These are phyloP conservation scores for Entomortierella parvispora DNA, from an alignment of 192 early-diverging fungal species.

Conservation along the genomic window DNA sequence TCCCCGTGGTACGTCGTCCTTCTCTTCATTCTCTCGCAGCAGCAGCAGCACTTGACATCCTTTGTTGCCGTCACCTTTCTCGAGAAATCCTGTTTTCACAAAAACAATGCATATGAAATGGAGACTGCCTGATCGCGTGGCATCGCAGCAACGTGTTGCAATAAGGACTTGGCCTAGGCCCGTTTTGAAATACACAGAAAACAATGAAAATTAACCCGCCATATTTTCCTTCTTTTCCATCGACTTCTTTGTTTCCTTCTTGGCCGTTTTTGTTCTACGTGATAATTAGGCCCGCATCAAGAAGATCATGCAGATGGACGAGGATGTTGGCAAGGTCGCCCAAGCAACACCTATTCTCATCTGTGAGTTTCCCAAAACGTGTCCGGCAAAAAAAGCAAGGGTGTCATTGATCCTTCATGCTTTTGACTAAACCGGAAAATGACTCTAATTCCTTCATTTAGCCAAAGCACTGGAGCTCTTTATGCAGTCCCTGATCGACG, in stretches of 20 bases:
- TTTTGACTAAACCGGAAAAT: not conserved
- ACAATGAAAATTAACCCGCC: not conserved
- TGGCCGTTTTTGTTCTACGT: slow-evolving; percentile 3
- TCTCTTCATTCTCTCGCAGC: not conserved
- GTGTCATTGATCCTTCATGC: not conserved
- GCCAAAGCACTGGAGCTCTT: slow-evolving; percentile 97
- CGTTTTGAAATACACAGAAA: not conserved
- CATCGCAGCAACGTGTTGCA: too few species aligned
- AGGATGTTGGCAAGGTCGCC: slow-evolving; percentile 98
- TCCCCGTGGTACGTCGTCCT: slow-evolving; percentile 83
- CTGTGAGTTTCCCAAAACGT: slow-evolving; percentile 63
- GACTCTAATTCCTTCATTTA: slow-evolving; percentile 35
- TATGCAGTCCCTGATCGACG: slow-evolving; percentile 91
- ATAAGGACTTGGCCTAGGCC: not conserved
- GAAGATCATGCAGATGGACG: slow-evolving; percentile 99
- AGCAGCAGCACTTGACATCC: not conserved
- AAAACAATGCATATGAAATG: too few species aligned
- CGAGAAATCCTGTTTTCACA: not conserved
- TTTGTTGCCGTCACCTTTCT: not conserved
- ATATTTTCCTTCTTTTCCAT: not conserved
- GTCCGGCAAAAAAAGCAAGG: not conserved
- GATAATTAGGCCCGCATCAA: slow-evolving; percentile 92
- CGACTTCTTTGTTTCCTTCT: too few species aligned
- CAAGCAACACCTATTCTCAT: slow-evolving; percentile 96
- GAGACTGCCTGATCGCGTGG: too few species aligned